A percentile compares a stretch with the other conserved stretches of the same genome.
These are phyloP conservation scores for Magnusiomyces starmeri DNA, from an alignment of 1,139 yeast genomes.

Conservation along the genomic window DNA sequence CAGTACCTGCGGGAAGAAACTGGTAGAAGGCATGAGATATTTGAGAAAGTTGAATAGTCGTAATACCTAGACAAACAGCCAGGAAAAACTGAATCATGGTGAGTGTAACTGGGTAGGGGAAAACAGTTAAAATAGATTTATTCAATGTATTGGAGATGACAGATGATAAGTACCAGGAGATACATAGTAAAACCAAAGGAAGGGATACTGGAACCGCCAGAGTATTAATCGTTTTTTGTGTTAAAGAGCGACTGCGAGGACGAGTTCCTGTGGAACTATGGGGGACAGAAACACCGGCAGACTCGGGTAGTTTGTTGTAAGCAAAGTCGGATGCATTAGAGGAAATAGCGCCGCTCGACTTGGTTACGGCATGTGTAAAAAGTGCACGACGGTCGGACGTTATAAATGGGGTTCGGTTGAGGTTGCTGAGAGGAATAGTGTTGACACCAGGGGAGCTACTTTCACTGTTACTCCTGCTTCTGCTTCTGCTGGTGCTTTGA, in stretches of 20 bases:
- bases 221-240: slow-evolving; percentile 29
- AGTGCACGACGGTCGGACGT: slow-evolving; percentile 9
- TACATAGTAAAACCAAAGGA: slow-evolving; percentile 45
- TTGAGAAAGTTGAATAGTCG: slow-evolving; percentile 24
- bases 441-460: not conserved
- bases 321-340: not conserved
- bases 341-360: not conserved
- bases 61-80: slow-evolving; percentile 56
- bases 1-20: slow-evolving; percentile 29
- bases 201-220: slow-evolving; percentile 35
- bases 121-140: slow-evolving; percentile 61
- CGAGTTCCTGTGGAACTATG: not conserved
- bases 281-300: not conserved
- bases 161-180: slow-evolving; percentile 73
- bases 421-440: too few relatives aligned
- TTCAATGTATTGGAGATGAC: slow-evolving; percentile 77
- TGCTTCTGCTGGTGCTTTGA: not conserved
- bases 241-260: slow-evolving; percentile 9
- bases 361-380: slow-evolving; percentile 7
- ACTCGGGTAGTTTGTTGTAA: not conserved
- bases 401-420: slow-evolving; percentile 5
- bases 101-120: slow-evolving; percentile 72
- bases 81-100: slow-evolving; percentile 78
- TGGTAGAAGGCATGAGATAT: slow-evolving; percentile 18
- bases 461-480: not conserved